Evolutionary conservation across 2,329 filamentous ascomycete genomes (phyloP).

Genomic region (Trichophaea hybrida): DNA sequence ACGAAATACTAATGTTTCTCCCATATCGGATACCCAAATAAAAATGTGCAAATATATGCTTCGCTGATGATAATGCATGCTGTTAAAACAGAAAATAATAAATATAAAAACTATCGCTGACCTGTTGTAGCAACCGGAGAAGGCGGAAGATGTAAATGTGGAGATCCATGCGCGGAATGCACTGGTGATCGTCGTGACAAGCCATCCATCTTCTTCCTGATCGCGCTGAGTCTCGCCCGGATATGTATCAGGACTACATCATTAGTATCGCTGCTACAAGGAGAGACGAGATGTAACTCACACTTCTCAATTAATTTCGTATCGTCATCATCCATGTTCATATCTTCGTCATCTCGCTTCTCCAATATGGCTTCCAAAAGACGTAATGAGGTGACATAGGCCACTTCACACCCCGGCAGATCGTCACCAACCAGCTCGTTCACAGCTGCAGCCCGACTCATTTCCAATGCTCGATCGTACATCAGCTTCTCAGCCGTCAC

Average conservation of each 20-base stretch:
- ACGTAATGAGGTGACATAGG: slow-evolving; percentile 81
- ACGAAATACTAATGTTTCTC: not conserved
- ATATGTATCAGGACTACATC: not conserved
- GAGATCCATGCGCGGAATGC: slow-evolving; percentile 1
- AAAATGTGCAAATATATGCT: not conserved
- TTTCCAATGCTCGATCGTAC: slow-evolving; percentile 93
- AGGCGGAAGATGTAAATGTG: not conserved
- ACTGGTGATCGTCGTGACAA: not conserved
- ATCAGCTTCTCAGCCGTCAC: slow-evolving; percentile 93
- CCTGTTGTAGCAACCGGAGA: not conserved
- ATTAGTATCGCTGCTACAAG: not conserved
- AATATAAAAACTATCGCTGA: not conserved
- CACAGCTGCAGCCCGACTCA: slow-evolving; percentile 87
- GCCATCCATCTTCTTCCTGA: slow-evolving; percentile 1
- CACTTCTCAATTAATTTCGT: slow-evolving; percentile 1
- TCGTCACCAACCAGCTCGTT: slow-evolving; percentile 92
- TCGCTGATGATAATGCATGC: not conserved
- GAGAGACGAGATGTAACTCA: not conserved
- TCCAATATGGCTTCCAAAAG: slow-evolving; percentile 94
- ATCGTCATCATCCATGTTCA: slow-evolving; percentile 33
- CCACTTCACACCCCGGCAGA: slow-evolving; percentile 72
- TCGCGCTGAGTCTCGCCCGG: not conserved
- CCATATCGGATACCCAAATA: not conserved
- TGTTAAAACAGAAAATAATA: not conserved
- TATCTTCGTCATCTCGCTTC: slow-evolving; percentile 44